These are phyloP conservation scores for Erysimum cheiranthoides DNA, from an alignment of 345 rosid species.

Conservation along the genomic window DNA sequence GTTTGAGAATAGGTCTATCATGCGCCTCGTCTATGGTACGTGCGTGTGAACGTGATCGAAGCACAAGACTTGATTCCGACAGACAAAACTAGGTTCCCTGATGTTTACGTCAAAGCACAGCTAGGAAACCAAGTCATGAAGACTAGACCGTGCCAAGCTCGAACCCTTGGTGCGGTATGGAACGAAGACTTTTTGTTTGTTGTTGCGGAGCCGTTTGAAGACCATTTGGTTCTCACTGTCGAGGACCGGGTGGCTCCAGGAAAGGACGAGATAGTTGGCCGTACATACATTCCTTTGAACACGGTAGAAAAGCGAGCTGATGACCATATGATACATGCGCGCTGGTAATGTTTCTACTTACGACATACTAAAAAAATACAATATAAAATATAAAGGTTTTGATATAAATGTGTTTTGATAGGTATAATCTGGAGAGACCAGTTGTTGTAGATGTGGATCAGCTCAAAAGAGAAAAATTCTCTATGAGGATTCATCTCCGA, in stretches of 20 bases:
- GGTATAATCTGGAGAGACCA: conserved; percentile 79
- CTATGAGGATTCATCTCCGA: conserved; percentile 85
- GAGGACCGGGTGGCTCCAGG: conserved; percentile 87
- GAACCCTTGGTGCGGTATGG: conserved; percentile 83
- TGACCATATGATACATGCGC: conserved; percentile 70
- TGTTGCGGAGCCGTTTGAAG: conserved; percentile 93
- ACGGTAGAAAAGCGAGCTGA: conserved; percentile 81
- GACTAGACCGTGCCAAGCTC: conserved; percentile 79
- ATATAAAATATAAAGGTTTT: background rate
- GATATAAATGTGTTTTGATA: conserved; percentile 25
- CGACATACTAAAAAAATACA: background rate
- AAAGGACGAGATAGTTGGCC: conserved; percentile 88
- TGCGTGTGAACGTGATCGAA: conserved; percentile 87
- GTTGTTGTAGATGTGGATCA: conserved; percentile 78
- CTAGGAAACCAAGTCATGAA: conserved; percentile 81
- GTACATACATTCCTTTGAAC: conserved; percentile 65
- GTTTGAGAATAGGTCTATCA: conserved; percentile 60
- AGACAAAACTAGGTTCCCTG: conserved; percentile 79
- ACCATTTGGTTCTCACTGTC: conserved; percentile 74
- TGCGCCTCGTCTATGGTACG: conserved; percentile 91
- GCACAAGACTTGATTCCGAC: conserved; percentile 88
- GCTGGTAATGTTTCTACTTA: conserved; percentile 54
- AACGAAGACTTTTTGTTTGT: conserved; percentile 96
- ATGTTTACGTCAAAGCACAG: conserved; percentile 81
- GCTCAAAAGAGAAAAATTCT: conserved; percentile 85